Conservation (phyloP, 2,329 filamentous ascomycete genomes). For the Aspergillus puulaauensis region DNA sequence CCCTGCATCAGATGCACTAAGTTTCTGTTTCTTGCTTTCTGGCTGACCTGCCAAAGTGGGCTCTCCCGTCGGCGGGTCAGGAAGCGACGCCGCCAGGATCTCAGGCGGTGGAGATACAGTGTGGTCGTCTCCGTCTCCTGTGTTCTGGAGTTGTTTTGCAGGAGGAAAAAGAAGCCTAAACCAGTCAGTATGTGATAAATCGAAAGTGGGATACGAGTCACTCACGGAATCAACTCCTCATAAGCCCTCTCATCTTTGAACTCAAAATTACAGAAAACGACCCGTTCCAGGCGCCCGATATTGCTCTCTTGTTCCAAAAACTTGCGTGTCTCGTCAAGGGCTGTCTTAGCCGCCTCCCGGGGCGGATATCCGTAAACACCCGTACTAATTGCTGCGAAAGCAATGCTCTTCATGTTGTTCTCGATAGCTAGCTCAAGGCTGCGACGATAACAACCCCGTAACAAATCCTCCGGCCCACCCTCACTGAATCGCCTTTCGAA, state of each 20-base stretch:
- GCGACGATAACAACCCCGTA: slow-evolving; percentile 67
- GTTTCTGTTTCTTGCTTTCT: slow-evolving; percentile 50
- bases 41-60: slow-evolving; percentile 45
- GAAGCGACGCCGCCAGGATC: slow-evolving; percentile 45
- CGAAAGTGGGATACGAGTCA: slow-evolving; percentile 20
- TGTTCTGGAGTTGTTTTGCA: slow-evolving; percentile 30
- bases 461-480: slow-evolving; percentile 38
- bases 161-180: slow-evolving; percentile 52
- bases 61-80: slow-evolving; percentile 50
- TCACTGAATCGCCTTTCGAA: slow-evolving; percentile 35
- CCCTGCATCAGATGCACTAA: slow-evolving; percentile 15
- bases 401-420: slow-evolving; percentile 67
- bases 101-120: slow-evolving; percentile 18
- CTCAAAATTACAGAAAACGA: slow-evolving; percentile 85
- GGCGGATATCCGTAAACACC: slow-evolving; percentile 88
- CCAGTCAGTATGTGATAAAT: slow-evolving; percentile 3
- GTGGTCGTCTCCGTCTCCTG: slow-evolving; percentile 5
- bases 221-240: slow-evolving; percentile 69
- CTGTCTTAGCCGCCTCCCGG: slow-evolving; percentile 68
- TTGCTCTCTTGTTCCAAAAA: slow-evolving; percentile 50
- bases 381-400: slow-evolving; percentile 82
- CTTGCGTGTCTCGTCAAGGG: slow-evolving; percentile 59
- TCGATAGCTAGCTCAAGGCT: slow-evolving; percentile 71
- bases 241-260: slow-evolving; percentile 76
- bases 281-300: slow-evolving; percentile 59